Percentiles rank a stretch among this genome's conserved stretches.
phyloP scores from a whole-genome alignment of 176 grass and related monocot genomes.

The Rhynchospora pubera region DNA sequence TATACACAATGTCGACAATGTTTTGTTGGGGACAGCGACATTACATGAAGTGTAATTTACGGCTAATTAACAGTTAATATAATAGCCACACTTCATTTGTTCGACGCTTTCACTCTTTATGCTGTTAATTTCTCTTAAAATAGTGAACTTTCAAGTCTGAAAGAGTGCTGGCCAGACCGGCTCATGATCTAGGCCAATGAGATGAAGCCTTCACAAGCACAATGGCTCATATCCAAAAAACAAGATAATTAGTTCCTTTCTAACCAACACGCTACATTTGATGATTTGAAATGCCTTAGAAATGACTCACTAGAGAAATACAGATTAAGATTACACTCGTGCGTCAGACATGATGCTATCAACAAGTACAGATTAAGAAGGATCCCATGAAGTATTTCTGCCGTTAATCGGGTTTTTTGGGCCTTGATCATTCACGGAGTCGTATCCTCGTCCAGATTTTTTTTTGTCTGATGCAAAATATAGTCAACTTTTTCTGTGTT shows the following conservation, averaged over 20 bases:
- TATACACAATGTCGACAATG: background rate
- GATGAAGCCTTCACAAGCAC: background rate
- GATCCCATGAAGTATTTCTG: too few species aligned
- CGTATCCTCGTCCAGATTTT: too few species aligned
- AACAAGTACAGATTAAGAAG: too few species aligned
- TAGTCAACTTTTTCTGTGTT: too few species aligned
- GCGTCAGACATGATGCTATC: too few species aligned
- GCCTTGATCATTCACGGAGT: too few species aligned
- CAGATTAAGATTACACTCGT: background rate
- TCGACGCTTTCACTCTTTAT: background rate
- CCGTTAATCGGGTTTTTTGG: too few species aligned
- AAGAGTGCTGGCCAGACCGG: background rate
- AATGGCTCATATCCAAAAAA: background rate
- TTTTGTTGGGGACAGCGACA: background rate
- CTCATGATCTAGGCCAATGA: background rate
- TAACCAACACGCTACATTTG: background rate
- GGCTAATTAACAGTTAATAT: background rate
- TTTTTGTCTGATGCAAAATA: too few species aligned
- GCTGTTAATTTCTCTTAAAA: background rate
- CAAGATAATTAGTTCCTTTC: background rate
- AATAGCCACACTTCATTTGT: background rate
- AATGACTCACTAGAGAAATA: background rate
- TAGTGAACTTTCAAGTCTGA: background rate
- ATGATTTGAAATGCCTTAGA: background rate
- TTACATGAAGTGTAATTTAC: background rate